Evolutionary conservation across 2,329 filamentous ascomycete genomes (phyloP).

Genomic region (Shiraia sp.): DNA sequence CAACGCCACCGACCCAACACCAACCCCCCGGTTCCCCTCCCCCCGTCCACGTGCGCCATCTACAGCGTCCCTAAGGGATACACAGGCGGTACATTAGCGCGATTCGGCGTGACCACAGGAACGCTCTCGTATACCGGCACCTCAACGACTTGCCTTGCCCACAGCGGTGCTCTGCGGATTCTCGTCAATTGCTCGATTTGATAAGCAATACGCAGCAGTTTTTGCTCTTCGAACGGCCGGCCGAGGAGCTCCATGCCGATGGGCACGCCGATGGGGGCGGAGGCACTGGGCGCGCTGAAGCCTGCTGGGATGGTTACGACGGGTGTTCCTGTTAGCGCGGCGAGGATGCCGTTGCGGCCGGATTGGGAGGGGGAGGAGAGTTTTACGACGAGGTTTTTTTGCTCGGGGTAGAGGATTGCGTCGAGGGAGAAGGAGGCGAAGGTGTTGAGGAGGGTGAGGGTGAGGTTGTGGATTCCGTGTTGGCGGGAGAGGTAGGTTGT

Average conservation of each 20-base stretch:
- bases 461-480: conserved; percentile 57
- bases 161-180: conserved; percentile 53
- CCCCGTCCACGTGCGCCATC: neutral
- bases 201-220: conserved; percentile 59
- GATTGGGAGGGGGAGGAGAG: conserved; percentile 60
- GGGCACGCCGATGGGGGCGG: conserved; percentile 62
- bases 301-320: conserved; percentile 59
- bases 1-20: too few relatives aligned
- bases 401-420: conserved; percentile 66
- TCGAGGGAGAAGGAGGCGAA: conserved; percentile 57
- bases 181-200: conserved; percentile 53
- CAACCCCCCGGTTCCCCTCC: too few relatives aligned
- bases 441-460: conserved; percentile 53
- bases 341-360: conserved; percentile 63
- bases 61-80: conserved; percentile 55
- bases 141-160: conserved; percentile 49
- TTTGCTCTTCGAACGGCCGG: conserved; percentile 58
- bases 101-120: conserved; percentile 51
- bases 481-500: conserved; percentile 54
- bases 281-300: conserved; percentile 53
- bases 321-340: conserved; percentile 57
- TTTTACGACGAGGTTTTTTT: conserved; percentile 65
- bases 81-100: conserved; percentile 45
- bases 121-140: conserved; percentile 48
- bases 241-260: conserved; percentile 69